Base-by-base conservation (phyloP, 352 stramenopile species). In the Phytophthora uliginosa region DNA sequence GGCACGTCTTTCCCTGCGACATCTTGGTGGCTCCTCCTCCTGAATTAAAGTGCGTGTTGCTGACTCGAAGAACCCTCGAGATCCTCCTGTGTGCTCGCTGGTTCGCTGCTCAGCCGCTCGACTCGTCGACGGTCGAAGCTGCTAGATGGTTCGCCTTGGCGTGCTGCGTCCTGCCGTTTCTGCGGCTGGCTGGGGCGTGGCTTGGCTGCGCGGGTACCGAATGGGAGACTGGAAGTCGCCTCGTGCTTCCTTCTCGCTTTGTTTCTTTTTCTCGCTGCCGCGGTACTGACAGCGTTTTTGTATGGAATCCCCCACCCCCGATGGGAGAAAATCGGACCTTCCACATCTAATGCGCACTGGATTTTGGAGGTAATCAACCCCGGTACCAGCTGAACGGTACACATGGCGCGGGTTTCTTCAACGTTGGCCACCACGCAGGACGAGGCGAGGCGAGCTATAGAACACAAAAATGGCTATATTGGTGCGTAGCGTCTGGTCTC, bases 1-100 rank as follows among this genome's bases (percentile, higher is more conserved):
- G 98, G 66, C 88, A 96, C 52, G 90, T 95, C 66, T 91, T 93
- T 71, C 84, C 85, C 67, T 92, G 84, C 56, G 90, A 85, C 90
- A 96, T 96, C n/a, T n/a, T 82, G 28, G 17, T 42, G 54, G 56
- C 17, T 66, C 7, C 7, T 51, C 10, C 42, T 51, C 33, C 40
- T 67, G 67, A 40, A 22, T 65, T 53, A 59, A 57, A 55, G 33
- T 47, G 28, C 31, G 15, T 36, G 13, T 28, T 15, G 48, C 40
- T 64, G 70, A 68, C 48, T 73, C 20, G 54, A 70, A 63, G 45
- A 64, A 61, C 24, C 36, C 9, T 58, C 20, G 22, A 28, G 24
- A 71, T 64, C 28, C 48, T 74, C 34, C 58, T 64, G 58, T 45
- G 17, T 17, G 13, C 38, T 45, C 38, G 38, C 5, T 40, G 9